phyloP scores from a whole-genome alignment of 2,329 filamentous ascomycete genomes.

The Cladosporium cucumerinum region DNA sequence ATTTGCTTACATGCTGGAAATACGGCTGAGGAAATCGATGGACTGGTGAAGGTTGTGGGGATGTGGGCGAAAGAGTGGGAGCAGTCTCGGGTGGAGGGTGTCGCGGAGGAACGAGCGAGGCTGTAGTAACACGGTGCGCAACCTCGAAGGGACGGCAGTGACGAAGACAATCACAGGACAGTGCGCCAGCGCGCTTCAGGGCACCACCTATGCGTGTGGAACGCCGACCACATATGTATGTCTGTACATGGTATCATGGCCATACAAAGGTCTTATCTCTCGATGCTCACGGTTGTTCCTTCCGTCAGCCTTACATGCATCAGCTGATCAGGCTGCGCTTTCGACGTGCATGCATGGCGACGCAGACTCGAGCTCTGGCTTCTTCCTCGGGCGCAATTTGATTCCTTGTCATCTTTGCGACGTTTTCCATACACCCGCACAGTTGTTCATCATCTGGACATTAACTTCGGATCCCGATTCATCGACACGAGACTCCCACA shows the following conservation, averaged over 20 bases:
- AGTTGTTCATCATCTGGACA: neutral
- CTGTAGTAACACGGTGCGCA: neutral
- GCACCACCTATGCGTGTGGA: no score
- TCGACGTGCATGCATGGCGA: neutral
- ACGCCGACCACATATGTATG: no score
- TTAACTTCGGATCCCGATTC: neutral
- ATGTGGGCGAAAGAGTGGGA: constrained; percentile 43
- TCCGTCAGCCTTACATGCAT: no score
- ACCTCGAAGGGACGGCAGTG: no score
- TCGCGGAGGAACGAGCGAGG: neutral
- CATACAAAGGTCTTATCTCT: no score
- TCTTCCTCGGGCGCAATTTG: neutral
- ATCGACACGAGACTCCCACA: neutral
- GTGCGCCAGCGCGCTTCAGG: no score
- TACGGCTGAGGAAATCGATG: constrained; percentile 54
- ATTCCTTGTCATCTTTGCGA: neutral
- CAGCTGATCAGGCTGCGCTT: neutral
- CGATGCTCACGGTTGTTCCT: no score
- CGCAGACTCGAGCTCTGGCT: neutral
- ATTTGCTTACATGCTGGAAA: constrained; percentile 69
- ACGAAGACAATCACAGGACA: no score
- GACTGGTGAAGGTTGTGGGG: constrained; percentile 48
- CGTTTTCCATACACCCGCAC: no score
- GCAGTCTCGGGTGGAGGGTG: neutral
- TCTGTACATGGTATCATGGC: no score